Evolutionary conservation across 2,329 filamentous ascomycete species (phyloP).

Genomic region (Eutypa lata): DNA sequence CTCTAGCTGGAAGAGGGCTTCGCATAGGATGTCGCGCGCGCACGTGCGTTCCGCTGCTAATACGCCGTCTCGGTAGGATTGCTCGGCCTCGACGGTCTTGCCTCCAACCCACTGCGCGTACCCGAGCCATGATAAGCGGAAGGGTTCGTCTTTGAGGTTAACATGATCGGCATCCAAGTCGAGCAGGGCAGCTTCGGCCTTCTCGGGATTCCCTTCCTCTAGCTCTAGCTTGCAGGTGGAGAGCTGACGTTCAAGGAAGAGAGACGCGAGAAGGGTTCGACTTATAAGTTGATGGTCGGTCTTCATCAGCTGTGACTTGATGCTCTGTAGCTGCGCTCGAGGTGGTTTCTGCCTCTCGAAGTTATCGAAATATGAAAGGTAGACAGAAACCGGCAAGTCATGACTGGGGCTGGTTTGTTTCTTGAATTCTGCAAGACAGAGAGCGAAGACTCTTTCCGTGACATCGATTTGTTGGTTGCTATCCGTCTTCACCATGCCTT

Average conservation of each 20-base stretch:
- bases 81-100: constrained; percentile 17
- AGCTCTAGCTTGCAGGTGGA: constrained; percentile 23
- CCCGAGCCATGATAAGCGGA: constrained; percentile 24
- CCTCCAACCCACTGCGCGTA: constrained; percentile 22
- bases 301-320: constrained; percentile 17
- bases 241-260: constrained; percentile 23
- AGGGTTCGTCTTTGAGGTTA: constrained; percentile 22
- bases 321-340: constrained; percentile 14
- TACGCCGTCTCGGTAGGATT: constrained; percentile 21
- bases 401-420: constrained; percentile 20
- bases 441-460: constrained; percentile 16
- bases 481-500: constrained; percentile 18
- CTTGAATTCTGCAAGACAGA: constrained; percentile 21
- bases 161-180: constrained; percentile 14
- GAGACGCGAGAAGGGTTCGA: constrained; percentile 15
- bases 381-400: constrained; percentile 21
- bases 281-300: constrained; percentile 10
- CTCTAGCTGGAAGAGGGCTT: constrained; percentile 27
- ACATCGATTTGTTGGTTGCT: constrained; percentile 16
- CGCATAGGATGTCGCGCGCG: constrained; percentile 23
- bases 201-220: constrained; percentile 15
- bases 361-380: constrained; percentile 24
- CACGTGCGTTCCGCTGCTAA: constrained; percentile 20
- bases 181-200: constrained; percentile 21
- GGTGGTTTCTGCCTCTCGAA: constrained; percentile 21